Base-by-base conservation (phyloP, 805 yeast genomes). In the Cyberlindnera saturnus region DNA sequence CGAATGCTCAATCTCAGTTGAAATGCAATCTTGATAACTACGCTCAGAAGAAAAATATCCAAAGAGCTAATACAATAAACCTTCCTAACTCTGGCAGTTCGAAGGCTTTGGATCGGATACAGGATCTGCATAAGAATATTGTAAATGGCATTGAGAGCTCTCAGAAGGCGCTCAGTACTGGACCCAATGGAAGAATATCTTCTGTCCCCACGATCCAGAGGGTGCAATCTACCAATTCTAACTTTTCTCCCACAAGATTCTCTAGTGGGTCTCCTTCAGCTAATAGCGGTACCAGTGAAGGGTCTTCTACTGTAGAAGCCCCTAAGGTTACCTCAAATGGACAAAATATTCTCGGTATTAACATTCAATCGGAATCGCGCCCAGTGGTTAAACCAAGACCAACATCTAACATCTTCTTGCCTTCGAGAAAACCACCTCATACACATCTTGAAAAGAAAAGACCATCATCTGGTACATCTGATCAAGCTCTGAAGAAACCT, bases 1-100 rank as follows among this genome's bases (percentile, higher is more conserved):
- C 55, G 11, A 14, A 38, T 11, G 53, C 53, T 13, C 56, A 52
- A 29, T 39, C 41, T 5, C 38, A 46, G 15, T 36, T 54, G 20
- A 42, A 43, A 26, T 19, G 44, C 14, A 54, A 26, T 35, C 33
- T 54, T 18, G 15, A 31, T 19, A 14, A 36, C 4, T 44, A 41
- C 31, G 20, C 36, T 7, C 41, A 46, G 23, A 31, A 29, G 14
- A 18, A 30, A 15, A 38, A 40, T 3, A 7, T 49, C 7, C 23
- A 34, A 2, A 42, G 54, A 31, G 30, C 51, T 2, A 43, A 46
- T 32, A 39, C 56, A 2, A 36, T 43, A 1, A n/a, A 34, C 18
- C 7, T 35, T 11, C 43, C 41, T 8, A 6, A 19, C 13, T 9
- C 40, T 18, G 44, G 49, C 4, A 52, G 43, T 17, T 23, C 51